These are phyloP conservation scores for Suillus brevipes DNA, from an alignment of 768 basidiomycete genomes.

Conservation along the genomic window DNA sequence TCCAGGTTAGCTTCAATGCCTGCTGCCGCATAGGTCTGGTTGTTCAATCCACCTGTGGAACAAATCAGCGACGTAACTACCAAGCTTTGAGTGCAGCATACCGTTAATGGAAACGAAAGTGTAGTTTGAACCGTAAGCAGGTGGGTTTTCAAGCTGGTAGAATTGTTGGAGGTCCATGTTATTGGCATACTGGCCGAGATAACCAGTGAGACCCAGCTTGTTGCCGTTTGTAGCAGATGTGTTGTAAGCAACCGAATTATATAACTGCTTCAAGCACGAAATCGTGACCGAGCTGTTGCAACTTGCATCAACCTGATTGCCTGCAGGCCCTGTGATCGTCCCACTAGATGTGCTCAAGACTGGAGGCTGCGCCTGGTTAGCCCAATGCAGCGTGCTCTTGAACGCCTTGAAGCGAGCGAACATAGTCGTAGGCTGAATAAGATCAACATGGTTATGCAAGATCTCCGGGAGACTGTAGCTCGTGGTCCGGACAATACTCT, in stretches of 20 bases:
- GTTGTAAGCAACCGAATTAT: conserved; percentile 49
- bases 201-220: conserved; percentile 55
- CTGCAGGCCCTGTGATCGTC: conserved; percentile 32
- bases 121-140: conserved; percentile 52
- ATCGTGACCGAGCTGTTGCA: conserved; percentile 54
- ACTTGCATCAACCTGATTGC: conserved; percentile 44
- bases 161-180: conserved; percentile 51
- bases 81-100: conserved; percentile 21
- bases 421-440: conserved; percentile 73
- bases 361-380: conserved; percentile 12
- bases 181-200: conserved; percentile 57
- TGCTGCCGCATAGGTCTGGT: conserved; percentile 51
- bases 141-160: conserved; percentile 48
- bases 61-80: conserved; percentile 9
- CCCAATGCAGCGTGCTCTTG: conserved; percentile 41
- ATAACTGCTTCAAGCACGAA: conserved; percentile 53
- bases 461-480: conserved; percentile 66
- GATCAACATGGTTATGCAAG: conserved; percentile 60
- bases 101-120: conserved; percentile 57
- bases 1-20: conserved; percentile 70
- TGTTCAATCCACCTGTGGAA: conserved; percentile 56
- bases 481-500: conserved; percentile 61
- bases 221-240: conserved; percentile 46
- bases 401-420: conserved; percentile 52
- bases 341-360: conserved; percentile 2